A percentile compares a stretch with the other conserved stretches of the same genome.
Evolutionary conservation across 192 early-diverging fungal genomes (phyloP).

Genomic region (Podila epicladia): DNA sequence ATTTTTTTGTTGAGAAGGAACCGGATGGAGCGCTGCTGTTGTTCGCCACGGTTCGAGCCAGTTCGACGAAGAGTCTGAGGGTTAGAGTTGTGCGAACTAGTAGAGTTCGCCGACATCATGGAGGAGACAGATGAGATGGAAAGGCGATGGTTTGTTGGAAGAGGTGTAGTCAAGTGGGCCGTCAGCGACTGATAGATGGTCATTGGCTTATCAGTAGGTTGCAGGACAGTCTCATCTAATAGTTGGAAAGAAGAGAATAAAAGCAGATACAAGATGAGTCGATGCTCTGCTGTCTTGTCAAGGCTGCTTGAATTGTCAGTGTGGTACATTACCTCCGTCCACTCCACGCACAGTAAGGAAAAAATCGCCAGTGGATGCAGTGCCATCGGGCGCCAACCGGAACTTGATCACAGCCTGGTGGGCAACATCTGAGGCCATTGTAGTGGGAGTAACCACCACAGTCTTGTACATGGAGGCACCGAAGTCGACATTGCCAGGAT

Average conservation of each 20-base stretch:
- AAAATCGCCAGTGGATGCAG: constrained; percentile 57
- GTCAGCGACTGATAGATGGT: constrained; percentile 62
- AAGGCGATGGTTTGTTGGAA: constrained; percentile 58
- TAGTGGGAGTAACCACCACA: constrained; percentile 56
- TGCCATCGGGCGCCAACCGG: constrained; percentile 57
- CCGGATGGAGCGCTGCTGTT: constrained; percentile 50
- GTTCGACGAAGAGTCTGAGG: constrained; percentile 21
- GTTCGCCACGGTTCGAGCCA: constrained; percentile 21
- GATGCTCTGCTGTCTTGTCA: too few species aligned
- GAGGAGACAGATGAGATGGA: constrained; percentile 57
- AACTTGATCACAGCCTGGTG: constrained; percentile 64
- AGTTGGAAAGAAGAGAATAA: neutral
- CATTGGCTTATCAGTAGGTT: constrained; percentile 64
- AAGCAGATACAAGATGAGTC: neutral
- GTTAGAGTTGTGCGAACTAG: constrained; percentile 19
- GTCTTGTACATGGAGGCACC: constrained; percentile 64
- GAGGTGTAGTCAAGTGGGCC: constrained; percentile 58
- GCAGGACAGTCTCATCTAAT: constrained; percentile 58
- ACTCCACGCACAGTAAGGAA: constrained; percentile 62
- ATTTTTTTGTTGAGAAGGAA: constrained; percentile 63
- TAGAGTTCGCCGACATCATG: constrained; percentile 44
- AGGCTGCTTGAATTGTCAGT: neutral
- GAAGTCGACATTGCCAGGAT: constrained; percentile 66
- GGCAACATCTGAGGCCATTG: constrained; percentile 58
- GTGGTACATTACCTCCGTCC: constrained; percentile 56